Evolutionary conservation across 2,329 filamentous ascomycete genomes (phyloP).

Genomic region (Cordyceps pruinosa): DNA sequence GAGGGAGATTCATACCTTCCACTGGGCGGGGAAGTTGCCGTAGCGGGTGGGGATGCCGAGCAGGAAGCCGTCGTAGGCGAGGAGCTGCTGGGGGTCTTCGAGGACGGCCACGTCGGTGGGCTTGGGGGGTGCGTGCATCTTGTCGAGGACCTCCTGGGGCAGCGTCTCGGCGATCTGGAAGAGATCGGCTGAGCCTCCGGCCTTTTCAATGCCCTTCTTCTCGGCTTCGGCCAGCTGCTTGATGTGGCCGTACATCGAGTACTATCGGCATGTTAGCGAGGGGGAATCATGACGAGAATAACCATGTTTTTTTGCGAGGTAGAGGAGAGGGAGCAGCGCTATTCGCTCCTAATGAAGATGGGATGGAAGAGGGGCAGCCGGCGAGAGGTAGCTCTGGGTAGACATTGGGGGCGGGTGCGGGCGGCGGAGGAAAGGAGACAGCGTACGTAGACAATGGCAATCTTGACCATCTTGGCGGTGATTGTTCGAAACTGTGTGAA

Average conservation of each 20-base stretch:
- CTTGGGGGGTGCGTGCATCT: constrained; percentile 88
- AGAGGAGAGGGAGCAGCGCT: too few species aligned
- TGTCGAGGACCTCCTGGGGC: constrained; percentile 68
- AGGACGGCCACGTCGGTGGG: constrained; percentile 57
- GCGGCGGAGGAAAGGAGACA: background rate
- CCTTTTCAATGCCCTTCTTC: constrained; percentile 81
- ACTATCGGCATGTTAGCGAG: constrained; percentile 42
- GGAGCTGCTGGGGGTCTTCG: constrained; percentile 51
- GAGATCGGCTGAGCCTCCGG: constrained; percentile 73
- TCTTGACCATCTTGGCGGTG: constrained; percentile 66
- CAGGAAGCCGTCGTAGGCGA: constrained; percentile 79
- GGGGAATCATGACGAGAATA: background rate
- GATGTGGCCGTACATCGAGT: constrained; percentile 94
- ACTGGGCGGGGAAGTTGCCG: constrained; percentile 95
- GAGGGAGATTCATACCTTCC: constrained; percentile 52
- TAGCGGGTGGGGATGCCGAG: constrained; percentile 93
- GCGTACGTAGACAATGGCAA: constrained; percentile 84
- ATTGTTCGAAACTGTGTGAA: constrained; percentile 25
- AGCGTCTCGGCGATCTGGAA: constrained; percentile 91
- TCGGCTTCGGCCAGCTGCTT: constrained; percentile 78
- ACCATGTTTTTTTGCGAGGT: too few species aligned
- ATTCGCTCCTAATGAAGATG: too few species aligned
- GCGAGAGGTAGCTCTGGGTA: background rate
- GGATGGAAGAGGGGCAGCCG: background rate
- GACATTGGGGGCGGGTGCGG: background rate